Base-by-base conservation (phyloP, 2,329 filamentous ascomycete genomes). In the Penicillium sp. region DNA sequence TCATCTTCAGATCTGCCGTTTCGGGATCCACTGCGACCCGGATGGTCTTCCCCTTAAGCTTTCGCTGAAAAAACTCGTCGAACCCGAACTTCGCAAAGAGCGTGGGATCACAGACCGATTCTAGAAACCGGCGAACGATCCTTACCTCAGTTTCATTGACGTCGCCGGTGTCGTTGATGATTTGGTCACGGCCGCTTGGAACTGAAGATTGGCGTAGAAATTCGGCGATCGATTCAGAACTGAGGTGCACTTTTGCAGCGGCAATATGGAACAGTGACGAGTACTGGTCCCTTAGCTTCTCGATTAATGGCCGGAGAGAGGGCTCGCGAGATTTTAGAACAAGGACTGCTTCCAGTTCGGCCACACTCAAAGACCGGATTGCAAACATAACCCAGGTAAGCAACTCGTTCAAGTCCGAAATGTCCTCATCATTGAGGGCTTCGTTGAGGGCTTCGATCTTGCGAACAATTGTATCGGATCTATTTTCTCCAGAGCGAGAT, bases 61-160 rank as follows among this genome's bases (percentile, higher is more conserved):
- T 71, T 3, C 56, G 56, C 55, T 69, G 55, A 41, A 72, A 71
- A 23, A 71, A 72, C 5, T 68, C 67, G 19, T 72, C 70, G 21
- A 72, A 71, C 3, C 68, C 69, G 23, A 71, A 72, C 56, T 67
- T 72, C 6, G 57, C 54, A 55, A 71, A 72, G 26, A 72, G 31
- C 1, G 64, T 64, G 5, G 66, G 58, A 30, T 72, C 69, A 44
- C 70, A 72, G 6, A 72, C 66, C 3, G 63, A 69, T n/a, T 67
- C 67, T 7, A 72, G 48, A 53, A 72, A 71, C 41, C 70, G 61
- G 9, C 62, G 61, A 35, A 73, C 66, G 44, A 73, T 70, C 5
- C 65, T 62, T 21, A 73, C 66, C 31, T 71, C 70, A 2, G 54
- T 30, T 17, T 69, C 67, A 46, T 58, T 70, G 31, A 71, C 63